Evolutionary conservation across 202 grass and related monocot genomes (phyloP), one percentile per base, ranked within the genome.

Genomic region (Schoenoplectus tabernaemontani): DNA sequence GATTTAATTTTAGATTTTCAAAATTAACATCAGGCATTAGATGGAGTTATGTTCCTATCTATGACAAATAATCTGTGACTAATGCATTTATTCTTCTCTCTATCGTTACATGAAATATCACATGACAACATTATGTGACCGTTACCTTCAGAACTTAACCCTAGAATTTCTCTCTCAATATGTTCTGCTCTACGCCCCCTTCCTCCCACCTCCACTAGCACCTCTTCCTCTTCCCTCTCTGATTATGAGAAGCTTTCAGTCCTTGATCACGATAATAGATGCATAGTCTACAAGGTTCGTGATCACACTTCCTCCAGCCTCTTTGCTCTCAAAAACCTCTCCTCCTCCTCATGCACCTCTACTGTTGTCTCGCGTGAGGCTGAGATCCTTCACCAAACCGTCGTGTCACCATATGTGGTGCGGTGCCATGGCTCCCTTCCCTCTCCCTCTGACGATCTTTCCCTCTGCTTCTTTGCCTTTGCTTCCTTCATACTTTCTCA

Each of bases 261-360:
- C 5, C 91, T 97, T 41, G 94, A 87, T 23, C 89, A 97, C 63
- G 94, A 91, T 28, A 94, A 93, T 81, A 91, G 91, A 57, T 89
- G 94, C 41, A 97, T 87, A 2, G 94, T 97, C 10, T 93, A 92
- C 84, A 90, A 82, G 81, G 94, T 86, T 50, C 87, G 91, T 39
- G 89, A 93, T 84, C 87, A 91, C 20, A 69, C 75, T 7, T 88
- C 89, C 11, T 4, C 58, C 26, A 64, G 78, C 8, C 41, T 82
- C 12, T 93, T 88, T 82, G 94, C 94, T 63, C 91, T 97, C 80
- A 97, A 97, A 90, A 12, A 89, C 39, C 86, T 93, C 63, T 85
- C 83, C n/a, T 7, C 76, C 0, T 85, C 82, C 51, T 78, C 81
- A 9, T 34, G 62, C 47, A 82, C 81, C 2, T 76, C 88, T 26